A percentile compares a stretch with the other conserved stretches of the same genome.
These are phyloP conservation scores for Kwoniella pini DNA, from an alignment of 768 basidiomycete species.

Conservation along the genomic window DNA sequence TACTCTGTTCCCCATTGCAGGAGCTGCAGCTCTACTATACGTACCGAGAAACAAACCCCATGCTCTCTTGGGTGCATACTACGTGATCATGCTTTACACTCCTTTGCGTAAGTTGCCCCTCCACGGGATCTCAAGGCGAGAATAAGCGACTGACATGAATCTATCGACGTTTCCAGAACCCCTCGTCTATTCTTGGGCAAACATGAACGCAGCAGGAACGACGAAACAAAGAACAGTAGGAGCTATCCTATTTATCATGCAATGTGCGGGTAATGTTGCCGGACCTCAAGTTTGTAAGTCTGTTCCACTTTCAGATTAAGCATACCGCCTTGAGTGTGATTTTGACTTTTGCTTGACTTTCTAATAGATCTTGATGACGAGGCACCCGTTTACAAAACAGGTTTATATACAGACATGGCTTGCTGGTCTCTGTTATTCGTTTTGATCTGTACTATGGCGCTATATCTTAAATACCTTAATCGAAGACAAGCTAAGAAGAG, in stretches of 20 bases:
- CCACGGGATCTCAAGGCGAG: too few relatives aligned
- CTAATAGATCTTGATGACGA: constrained; percentile 19
- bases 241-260: constrained; percentile 23
- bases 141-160: too few relatives aligned
- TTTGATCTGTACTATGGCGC: constrained; percentile 55
- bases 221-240: constrained; percentile 35
- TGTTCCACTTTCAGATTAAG: too few relatives aligned
- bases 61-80: constrained; percentile 24
- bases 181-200: constrained; percentile 39
- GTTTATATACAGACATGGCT: constrained; percentile 56
- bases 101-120: constrained; percentile 33
- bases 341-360: background rate
- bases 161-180: constrained; percentile 26
- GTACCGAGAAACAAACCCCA: constrained; percentile 28
- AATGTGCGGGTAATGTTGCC: constrained; percentile 42
- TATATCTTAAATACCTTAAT: constrained; percentile 56
- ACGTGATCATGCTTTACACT: constrained; percentile 28
- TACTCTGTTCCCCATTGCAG: constrained; percentile 36
- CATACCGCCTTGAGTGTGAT: too few relatives aligned
- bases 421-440: constrained; percentile 57
- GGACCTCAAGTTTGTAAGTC: constrained; percentile 32
- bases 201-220: constrained; percentile 38
- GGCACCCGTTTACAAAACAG: constrained; percentile 54
- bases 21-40: constrained; percentile 30
- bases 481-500: constrained; percentile 55